Evolutionary conservation across 2,329 filamentous ascomycete genomes (phyloP).

Genomic region (Rhytidhysteron rufulum): DNA sequence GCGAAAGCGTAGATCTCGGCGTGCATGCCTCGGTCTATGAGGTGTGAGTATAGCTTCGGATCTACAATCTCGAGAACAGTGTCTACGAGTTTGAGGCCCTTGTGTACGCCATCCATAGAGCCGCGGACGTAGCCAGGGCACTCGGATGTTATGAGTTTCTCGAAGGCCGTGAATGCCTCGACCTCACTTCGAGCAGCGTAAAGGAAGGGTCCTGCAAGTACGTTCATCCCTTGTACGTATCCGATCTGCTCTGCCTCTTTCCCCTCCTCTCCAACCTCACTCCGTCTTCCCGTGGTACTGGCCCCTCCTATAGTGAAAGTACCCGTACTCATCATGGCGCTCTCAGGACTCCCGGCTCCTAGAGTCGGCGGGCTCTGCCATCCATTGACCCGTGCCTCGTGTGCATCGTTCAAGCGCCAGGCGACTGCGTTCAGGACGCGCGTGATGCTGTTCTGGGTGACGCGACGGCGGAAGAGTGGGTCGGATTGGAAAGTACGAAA

Average conservation of each 20-base stretch:
- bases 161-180: constrained; percentile 89
- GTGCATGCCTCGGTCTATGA: constrained; percentile 81
- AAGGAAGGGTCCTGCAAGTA: constrained; percentile 89
- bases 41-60: constrained; percentile 76
- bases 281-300: constrained; percentile 12
- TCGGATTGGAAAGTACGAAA: constrained; percentile 96
- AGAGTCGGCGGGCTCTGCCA: constrained; percentile 49
- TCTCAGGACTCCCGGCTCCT: constrained; percentile 48
- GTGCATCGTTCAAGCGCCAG: constrained; percentile 84
- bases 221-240: constrained; percentile 99
- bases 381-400: constrained; percentile 54
- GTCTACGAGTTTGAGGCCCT: constrained; percentile 85
- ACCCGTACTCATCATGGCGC: constrained; percentile 28
- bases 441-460: constrained; percentile 92
- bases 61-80: constrained; percentile 89
- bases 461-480: constrained; percentile 90
- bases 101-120: constrained; percentile 96
- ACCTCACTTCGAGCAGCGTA: constrained; percentile 93
- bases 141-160: constrained; percentile 80
- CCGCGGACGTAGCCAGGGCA: constrained; percentile 92
- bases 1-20: constrained; percentile 97
- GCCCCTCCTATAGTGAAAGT: constrained; percentile 24
- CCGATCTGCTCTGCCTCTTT: constrained; percentile 67
- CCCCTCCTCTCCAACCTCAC: neutral
- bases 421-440: constrained; percentile 91